Conservation (phyloP, 345 rosid species). For the Clausena lansium region DNA sequence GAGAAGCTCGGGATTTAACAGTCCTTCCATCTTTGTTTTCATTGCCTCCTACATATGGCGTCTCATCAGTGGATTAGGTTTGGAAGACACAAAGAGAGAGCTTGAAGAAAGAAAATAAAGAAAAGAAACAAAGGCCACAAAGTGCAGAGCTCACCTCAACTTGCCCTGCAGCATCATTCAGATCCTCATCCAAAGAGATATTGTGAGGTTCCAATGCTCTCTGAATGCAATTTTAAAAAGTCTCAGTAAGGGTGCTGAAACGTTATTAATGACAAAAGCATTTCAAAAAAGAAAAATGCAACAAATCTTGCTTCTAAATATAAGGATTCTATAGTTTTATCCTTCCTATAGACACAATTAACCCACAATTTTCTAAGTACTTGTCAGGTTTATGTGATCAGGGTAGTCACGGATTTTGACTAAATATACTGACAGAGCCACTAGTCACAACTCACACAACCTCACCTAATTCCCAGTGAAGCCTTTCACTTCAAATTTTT, state of each 20-base stretch:
- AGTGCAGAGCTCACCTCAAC: constrained; percentile 56
- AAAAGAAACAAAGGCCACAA: not conserved
- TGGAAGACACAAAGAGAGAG: not conserved
- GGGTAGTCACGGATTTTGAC: not conserved
- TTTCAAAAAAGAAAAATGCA: not conserved
- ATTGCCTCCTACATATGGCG: constrained; percentile 48
- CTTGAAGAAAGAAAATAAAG: not conserved
- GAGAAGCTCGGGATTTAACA: constrained; percentile 59
- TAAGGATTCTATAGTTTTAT: not conserved
- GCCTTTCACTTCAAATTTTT: not conserved
- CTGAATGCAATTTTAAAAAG: constrained; percentile 37
- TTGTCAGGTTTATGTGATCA: not conserved
- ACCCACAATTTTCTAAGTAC: not conserved
- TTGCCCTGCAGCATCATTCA: constrained; percentile 74
- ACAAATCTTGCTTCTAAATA: not conserved
- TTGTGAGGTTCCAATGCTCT: constrained; percentile 65
- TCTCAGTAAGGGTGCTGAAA: not conserved
- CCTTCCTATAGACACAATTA: not conserved
- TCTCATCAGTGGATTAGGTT: not conserved
- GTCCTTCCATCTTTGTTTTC: constrained; percentile 56
- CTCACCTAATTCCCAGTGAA: not conserved
- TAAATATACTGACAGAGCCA: not conserved
- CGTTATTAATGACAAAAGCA: not conserved
- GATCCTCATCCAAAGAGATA: constrained; percentile 85
- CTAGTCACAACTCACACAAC: not conserved